These are phyloP conservation scores for Golubevia sp. DNA, from an alignment of 1,284 basidiomycete genomes.

Conservation along the genomic window DNA sequence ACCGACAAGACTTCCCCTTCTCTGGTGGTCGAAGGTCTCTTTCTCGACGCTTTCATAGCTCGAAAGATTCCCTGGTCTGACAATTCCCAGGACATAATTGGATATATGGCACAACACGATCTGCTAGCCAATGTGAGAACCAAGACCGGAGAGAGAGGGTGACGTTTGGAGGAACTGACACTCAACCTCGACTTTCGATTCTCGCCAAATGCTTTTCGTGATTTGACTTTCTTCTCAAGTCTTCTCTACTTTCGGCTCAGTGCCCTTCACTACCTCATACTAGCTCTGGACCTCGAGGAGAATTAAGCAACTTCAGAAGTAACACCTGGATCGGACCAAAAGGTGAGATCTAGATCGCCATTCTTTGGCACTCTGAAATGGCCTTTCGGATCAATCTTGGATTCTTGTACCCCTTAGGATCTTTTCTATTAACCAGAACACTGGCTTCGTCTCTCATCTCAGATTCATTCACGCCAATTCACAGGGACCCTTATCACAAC, in stretches of 20 bases:
- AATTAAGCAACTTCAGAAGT: constrained; percentile 31
- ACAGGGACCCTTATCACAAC: constrained; percentile 38
- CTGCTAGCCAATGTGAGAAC: constrained; percentile 15
- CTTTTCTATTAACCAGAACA: too few species aligned
- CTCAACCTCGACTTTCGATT: too few species aligned
- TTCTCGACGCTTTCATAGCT: constrained; percentile 36
- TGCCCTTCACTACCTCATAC: constrained; percentile 33
- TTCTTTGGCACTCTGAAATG: too few species aligned
- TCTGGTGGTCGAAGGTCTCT: constrained; percentile 5
- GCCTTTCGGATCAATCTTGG: too few species aligned
- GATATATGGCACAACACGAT: constrained; percentile 36
- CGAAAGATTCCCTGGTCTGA: constrained; percentile 22
- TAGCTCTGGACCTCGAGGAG: constrained; percentile 21
- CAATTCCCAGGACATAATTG: constrained; percentile 8
- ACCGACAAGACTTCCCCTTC: not conserved
- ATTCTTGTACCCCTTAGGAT: too few species aligned
- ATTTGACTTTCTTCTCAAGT: not conserved
- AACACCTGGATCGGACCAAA: constrained; percentile 36
- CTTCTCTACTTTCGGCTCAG: constrained; percentile 15
- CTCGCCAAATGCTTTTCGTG: not conserved
- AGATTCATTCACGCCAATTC: constrained; percentile 31
- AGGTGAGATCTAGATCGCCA: too few species aligned
- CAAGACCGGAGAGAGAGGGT: not conserved
- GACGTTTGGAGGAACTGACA: too few species aligned
- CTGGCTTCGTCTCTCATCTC: not conserved